Percentiles rank a stretch among this genome's conserved stretches.
Conservation (phyloP, 495 filamentous ascomycete species). For the Cercophora scortea region DNA sequence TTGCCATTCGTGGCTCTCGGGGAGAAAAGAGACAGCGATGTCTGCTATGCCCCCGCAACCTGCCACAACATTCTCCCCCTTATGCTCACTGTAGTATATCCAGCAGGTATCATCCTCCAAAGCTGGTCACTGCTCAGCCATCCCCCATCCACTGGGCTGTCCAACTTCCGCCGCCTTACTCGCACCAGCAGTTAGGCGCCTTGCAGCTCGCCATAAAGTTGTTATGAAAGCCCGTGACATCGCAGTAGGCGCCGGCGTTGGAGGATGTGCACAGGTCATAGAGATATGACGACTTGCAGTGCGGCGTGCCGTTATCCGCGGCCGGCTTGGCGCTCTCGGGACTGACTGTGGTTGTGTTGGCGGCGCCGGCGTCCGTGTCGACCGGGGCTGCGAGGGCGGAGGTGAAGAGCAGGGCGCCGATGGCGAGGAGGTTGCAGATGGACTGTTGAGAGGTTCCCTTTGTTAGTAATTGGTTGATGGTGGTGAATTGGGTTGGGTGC, state of each 20-base stretch:
- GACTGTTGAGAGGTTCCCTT: background rate
- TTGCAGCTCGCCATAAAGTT: slow-evolving; percentile 12
- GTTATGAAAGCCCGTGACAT: slow-evolving; percentile 13
- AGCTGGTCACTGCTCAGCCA: no score
- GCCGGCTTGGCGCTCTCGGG: background rate
- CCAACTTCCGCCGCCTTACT: no score
- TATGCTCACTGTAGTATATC: no score
- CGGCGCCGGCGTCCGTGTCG: background rate
- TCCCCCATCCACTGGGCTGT: no score
- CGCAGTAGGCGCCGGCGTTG: slow-evolving; percentile 13
- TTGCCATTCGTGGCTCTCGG: no score
- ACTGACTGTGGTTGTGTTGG: background rate
- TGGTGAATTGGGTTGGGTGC: no score
- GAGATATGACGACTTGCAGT: slow-evolving; percentile 7
- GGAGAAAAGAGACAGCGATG: no score
- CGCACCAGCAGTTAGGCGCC: background rate
- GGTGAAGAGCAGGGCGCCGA: background rate
- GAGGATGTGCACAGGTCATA: slow-evolving; percentile 10
- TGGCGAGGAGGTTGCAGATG: background rate
- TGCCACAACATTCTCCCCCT: no score
- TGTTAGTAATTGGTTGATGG: no score
- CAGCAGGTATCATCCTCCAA: no score
- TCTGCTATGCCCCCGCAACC: no score
- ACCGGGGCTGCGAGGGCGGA: background rate
- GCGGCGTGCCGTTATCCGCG: slow-evolving; percentile 3